These are phyloP conservation scores for Rhizodiscina lignyota DNA, from an alignment of 495 filamentous ascomycete genomes.

Conservation along the genomic window DNA sequence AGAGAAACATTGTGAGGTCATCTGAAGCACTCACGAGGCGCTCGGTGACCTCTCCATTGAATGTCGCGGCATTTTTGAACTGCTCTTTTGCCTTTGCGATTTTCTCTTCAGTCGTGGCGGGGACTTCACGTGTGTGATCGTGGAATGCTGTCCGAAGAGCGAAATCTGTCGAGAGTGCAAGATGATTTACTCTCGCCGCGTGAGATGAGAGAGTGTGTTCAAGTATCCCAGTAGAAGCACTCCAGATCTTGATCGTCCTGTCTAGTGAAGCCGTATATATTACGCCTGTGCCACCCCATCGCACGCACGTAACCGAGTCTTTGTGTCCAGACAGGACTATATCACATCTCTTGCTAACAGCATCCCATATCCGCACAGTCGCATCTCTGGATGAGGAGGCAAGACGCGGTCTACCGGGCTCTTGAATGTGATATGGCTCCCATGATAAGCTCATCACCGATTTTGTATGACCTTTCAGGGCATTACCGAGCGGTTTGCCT, in stretches of 20 bases:
- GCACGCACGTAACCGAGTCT: constrained; percentile 71
- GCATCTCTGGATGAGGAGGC: constrained; percentile 84
- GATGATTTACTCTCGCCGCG: constrained; percentile 91
- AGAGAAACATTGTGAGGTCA: constrained; percentile 93
- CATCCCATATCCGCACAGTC: constrained; percentile 80
- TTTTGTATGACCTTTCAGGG: constrained; percentile 79
- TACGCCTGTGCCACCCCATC: constrained; percentile 79
- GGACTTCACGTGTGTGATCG: constrained; percentile 63
- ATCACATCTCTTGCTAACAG: constrained; percentile 59
- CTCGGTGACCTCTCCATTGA: constrained; percentile 65
- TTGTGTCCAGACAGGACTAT: constrained; percentile 78
- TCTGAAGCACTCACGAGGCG: constrained; percentile 81
- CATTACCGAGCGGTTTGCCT: constrained; percentile 55
- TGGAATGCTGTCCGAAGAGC: constrained; percentile 77
- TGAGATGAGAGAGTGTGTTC: constrained; percentile 66
- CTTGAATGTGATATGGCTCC: constrained; percentile 85
- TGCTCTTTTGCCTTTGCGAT: constrained; percentile 59
- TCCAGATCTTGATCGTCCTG: constrained; percentile 86
- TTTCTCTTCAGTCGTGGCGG: constrained; percentile 51
- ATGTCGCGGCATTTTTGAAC: constrained; percentile 76
- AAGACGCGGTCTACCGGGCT: constrained; percentile 55
- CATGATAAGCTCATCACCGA: constrained; percentile 80
- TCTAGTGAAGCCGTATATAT: constrained; percentile 90
- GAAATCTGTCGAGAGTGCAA: constrained; percentile 85
- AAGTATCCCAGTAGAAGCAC: constrained; percentile 58